A percentile compares a stretch with the other conserved stretches of the same genome.
Conservation (phyloP, 2,329 filamentous ascomycete species). For the Didymella keratinophila region DNA sequence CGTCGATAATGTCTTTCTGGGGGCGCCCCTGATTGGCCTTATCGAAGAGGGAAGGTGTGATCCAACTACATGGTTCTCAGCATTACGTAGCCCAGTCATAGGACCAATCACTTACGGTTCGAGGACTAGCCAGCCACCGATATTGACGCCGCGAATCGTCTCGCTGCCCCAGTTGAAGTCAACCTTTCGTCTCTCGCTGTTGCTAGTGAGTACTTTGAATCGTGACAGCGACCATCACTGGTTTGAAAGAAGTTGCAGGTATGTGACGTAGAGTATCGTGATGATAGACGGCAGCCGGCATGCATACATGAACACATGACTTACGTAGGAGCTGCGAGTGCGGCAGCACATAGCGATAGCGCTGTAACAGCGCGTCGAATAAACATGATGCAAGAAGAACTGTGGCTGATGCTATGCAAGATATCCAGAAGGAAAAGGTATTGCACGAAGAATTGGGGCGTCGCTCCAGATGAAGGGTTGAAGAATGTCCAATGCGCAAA, state of each 20-base stretch:
- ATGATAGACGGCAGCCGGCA: background rate
- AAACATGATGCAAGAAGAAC: slow-evolving; percentile 37
- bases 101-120: slow-evolving; percentile 48
- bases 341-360: slow-evolving; percentile 34
- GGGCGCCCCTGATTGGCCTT: slow-evolving; percentile 32
- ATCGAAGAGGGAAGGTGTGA: slow-evolving; percentile 65
- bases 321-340: slow-evolving; percentile 44
- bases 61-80: slow-evolving; percentile 52
- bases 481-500: background rate
- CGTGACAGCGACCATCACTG: background rate
- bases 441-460: slow-evolving; percentile 12
- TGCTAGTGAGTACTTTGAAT: slow-evolving; percentile 22
- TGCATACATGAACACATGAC: slow-evolving; percentile 16
- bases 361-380: slow-evolving; percentile 31
- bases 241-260: slow-evolving; percentile 2
- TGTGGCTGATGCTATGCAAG: slow-evolving; percentile 21
- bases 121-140: slow-evolving; percentile 61
- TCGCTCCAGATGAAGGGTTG: slow-evolving; percentile 12
- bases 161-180: slow-evolving; percentile 59
- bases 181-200: slow-evolving; percentile 45
- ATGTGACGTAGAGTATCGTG: background rate
- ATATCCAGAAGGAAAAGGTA: slow-evolving; percentile 5
- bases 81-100: background rate
- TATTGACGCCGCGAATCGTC: slow-evolving; percentile 61
- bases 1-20: slow-evolving; percentile 55